Conservation (phyloP, 805 yeast species). For the Tetrapisispora nanseiensis region DNA sequence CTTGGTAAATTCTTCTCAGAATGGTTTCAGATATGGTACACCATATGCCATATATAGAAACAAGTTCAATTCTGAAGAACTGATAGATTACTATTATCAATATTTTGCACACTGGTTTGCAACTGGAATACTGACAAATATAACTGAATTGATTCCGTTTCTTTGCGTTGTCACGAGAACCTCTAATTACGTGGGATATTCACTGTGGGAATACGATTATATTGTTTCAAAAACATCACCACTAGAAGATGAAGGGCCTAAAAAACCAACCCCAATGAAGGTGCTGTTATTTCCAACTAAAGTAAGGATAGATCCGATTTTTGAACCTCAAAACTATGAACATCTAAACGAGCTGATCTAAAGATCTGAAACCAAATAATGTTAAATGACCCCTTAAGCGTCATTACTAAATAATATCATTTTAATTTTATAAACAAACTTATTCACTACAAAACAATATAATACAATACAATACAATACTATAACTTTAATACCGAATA, state of each 20-base stretch:
- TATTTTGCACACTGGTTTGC: conserved; percentile 2
- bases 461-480: no score
- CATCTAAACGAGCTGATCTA: not conserved
- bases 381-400: not conserved
- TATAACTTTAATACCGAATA: no score
- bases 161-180: not conserved
- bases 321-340: not conserved
- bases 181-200: not conserved
- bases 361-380: not conserved
- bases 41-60: conserved; percentile 1
- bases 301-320: not conserved
- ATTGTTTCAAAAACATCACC: not conserved
- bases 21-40: not conserved
- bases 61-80: not conserved
- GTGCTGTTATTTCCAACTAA: not conserved
- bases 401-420: not conserved
- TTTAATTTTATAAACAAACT: not conserved
- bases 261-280: not conserved
- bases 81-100: not conserved
- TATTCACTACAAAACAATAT: no score
- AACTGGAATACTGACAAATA: not conserved
- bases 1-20: not conserved
- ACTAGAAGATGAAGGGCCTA: not conserved
- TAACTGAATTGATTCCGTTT: conserved; percentile 1
- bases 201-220: conserved; percentile 2